A percentile compares a stretch with the other conserved stretches of the same genome.
These are phyloP conservation scores for Citrus mangshanensis DNA, from an alignment of 345 rosid species.

Conservation along the genomic window DNA sequence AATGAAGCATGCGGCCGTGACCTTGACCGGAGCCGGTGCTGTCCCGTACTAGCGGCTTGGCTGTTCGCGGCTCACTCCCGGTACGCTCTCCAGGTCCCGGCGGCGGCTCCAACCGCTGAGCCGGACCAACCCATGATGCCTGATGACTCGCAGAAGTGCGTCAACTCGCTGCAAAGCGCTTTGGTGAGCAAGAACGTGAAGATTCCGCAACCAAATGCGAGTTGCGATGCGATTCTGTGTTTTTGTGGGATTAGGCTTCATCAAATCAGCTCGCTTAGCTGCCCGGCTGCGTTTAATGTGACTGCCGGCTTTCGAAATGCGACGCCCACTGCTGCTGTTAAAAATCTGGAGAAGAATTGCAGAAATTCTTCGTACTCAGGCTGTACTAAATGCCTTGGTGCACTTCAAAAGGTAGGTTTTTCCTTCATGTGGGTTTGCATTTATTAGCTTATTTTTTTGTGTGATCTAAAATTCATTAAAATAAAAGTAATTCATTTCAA, in stretches of 20 bases:
- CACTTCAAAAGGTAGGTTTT: slow-evolving; percentile 78
- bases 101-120: slow-evolving; percentile 46
- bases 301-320: slow-evolving; percentile 63
- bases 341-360: slow-evolving; percentile 84
- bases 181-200: slow-evolving; percentile 69
- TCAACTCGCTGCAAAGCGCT: slow-evolving; percentile 79
- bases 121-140: slow-evolving; percentile 87
- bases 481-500: background rate
- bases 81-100: slow-evolving; percentile 72
- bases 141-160: slow-evolving; percentile 95
- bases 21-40: slow-evolving; percentile 92
- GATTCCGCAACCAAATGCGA: slow-evolving; percentile 81
- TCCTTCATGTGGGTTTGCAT: slow-evolving; percentile 9
- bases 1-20: slow-evolving; percentile 77
- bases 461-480: background rate
- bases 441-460: slow-evolving; percentile 19
- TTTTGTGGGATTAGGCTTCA: slow-evolving; percentile 97
- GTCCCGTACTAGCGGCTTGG: slow-evolving; percentile 97
- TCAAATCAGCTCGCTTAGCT: slow-evolving; percentile 88
- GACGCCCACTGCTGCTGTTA: slow-evolving; percentile 86
- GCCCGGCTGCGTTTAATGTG: slow-evolving; percentile 91
- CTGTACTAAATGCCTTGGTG: slow-evolving; percentile 91
- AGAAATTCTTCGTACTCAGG: slow-evolving; percentile 86
- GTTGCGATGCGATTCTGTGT: slow-evolving; percentile 82
- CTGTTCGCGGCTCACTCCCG: slow-evolving; percentile 94